A percentile compares a stretch with the other conserved stretches of the same genome.
These are phyloP conservation scores for Detonula confervacea DNA, from an alignment of 352 stramenopile genomes.

Conservation along the genomic window DNA sequence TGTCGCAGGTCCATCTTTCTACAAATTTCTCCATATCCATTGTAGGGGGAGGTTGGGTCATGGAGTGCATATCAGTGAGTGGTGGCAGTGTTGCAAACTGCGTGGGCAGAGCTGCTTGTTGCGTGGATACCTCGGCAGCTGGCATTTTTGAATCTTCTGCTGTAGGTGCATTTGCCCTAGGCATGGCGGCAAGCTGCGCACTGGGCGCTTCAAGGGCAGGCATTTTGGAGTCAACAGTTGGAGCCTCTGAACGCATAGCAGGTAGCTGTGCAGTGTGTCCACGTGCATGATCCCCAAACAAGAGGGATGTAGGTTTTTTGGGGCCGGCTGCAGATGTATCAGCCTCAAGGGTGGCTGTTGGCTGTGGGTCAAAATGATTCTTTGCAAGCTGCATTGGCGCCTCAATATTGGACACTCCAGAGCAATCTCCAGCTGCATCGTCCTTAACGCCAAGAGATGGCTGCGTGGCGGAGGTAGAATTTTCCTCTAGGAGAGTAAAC, in stretches of 20 bases:
- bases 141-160: conserved; percentile 13
- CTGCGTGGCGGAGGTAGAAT: background rate
- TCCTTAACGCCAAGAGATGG: background rate
- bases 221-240: background rate
- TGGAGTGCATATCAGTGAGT: background rate
- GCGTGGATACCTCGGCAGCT: background rate
- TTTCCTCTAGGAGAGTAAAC: conserved; percentile 12
- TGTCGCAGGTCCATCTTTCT: conserved; percentile 45
- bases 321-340: background rate
- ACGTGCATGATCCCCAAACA: too few species aligned
- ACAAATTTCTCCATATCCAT: too few species aligned
- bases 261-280: background rate
- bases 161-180: background rate
- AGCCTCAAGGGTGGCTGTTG: background rate
- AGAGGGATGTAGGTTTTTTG: too few species aligned
- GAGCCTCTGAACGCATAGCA: background rate
- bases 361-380: too few species aligned
- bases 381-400: background rate
- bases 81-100: background rate
- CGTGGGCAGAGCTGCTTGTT: background rate
- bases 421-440: background rate
- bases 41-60: background rate
- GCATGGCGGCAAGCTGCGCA: too few species aligned
- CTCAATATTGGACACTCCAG: too few species aligned
- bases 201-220: background rate